Evolutionary conservation across 2,329 filamentous ascomycete genomes (phyloP).

Genomic region (Plectosphaerella cucumerina): DNA sequence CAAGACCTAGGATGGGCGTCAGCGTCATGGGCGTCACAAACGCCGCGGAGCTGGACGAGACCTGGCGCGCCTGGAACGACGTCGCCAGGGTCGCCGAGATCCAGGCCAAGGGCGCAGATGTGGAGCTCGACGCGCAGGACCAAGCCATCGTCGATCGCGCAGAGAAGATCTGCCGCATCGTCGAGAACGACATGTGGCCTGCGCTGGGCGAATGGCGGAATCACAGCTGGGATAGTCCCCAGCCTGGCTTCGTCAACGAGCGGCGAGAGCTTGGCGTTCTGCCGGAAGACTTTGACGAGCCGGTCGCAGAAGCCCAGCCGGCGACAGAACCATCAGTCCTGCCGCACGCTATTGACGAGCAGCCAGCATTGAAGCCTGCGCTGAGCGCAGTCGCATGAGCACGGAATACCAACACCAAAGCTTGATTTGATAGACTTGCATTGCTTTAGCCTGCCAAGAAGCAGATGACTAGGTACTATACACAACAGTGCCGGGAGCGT

Average conservation of each 20-base stretch:
- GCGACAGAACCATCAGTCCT: not conserved
- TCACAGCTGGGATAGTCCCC: slow-evolving; percentile 61
- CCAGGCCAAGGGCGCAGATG: slow-evolving; percentile 17
- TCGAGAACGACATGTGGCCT: slow-evolving; percentile 43
- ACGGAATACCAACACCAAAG: not conserved
- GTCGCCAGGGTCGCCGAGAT: slow-evolving; percentile 37
- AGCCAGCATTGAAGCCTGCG: not conserved
- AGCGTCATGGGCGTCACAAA: slow-evolving; percentile 64
- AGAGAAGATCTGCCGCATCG: slow-evolving; percentile 26
- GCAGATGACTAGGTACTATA: not conserved
- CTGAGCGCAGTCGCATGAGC: not conserved
- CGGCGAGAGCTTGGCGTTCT: slow-evolving; percentile 13
- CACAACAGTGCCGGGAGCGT: not conserved
- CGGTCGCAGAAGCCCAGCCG: not conserved
- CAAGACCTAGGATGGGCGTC: slow-evolving; percentile 39
- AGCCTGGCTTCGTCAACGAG: slow-evolving; percentile 35
- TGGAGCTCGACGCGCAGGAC: slow-evolving; percentile 4
- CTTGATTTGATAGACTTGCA: not conserved
- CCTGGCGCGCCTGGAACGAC: slow-evolving; percentile 53
- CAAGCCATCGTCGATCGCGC: slow-evolving; percentile 16
- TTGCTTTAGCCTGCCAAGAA: slow-evolving; percentile 5
- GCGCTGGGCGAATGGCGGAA: slow-evolving; percentile 59
- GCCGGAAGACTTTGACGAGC: not conserved
- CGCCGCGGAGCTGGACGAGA: slow-evolving; percentile 60
- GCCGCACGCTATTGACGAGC: not conserved